Evolutionary conservation across 768 basidiomycete genomes (phyloP).

Genomic region (Suillus subalutaceus): DNA sequence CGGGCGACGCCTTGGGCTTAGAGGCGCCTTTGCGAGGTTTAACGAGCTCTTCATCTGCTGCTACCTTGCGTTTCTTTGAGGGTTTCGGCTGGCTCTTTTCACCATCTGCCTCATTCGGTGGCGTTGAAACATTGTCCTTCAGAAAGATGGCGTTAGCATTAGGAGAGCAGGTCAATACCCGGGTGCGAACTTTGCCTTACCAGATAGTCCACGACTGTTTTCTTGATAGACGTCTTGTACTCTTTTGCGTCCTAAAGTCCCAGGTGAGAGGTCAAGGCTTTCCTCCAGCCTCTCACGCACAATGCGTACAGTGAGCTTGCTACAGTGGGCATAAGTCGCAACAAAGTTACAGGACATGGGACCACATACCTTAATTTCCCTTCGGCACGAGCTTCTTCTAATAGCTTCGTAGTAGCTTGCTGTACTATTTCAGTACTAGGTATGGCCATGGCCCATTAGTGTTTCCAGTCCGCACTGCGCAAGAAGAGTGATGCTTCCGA

Average conservation of each 20-base stretch:
- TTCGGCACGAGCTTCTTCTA: slow-evolving; percentile 25
- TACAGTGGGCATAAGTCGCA: slow-evolving; percentile 9
- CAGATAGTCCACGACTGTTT: slow-evolving; percentile 20
- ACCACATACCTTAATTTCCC: slow-evolving; percentile 22
- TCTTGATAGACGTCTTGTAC: slow-evolving; percentile 52
- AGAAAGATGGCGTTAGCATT: neutral
- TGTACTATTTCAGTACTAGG: slow-evolving; percentile 23
- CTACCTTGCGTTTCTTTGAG: slow-evolving; percentile 16
- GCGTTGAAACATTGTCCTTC: neutral
- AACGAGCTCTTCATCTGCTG: neutral
- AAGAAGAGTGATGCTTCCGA: neutral
- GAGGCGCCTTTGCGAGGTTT: neutral
- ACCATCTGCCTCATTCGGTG: slow-evolving; percentile 8
- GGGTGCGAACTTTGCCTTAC: slow-evolving; percentile 8
- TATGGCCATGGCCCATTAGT: slow-evolving; percentile 13
- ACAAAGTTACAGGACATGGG: neutral
- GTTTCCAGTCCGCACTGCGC: neutral
- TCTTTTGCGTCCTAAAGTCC: slow-evolving; percentile 44
- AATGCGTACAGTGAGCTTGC: slow-evolving; percentile 47
- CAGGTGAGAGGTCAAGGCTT: slow-evolving; percentile 45
- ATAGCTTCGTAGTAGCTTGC: slow-evolving; percentile 22
- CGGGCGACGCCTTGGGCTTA: neutral
- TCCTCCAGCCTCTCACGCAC: slow-evolving; percentile 55
- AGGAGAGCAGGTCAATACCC: neutral
- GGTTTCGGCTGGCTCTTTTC: neutral